phyloP scores from a whole-genome alignment of 2,329 filamentous ascomycete genomes.

The Pseudogymnoascus pannorum region DNA sequence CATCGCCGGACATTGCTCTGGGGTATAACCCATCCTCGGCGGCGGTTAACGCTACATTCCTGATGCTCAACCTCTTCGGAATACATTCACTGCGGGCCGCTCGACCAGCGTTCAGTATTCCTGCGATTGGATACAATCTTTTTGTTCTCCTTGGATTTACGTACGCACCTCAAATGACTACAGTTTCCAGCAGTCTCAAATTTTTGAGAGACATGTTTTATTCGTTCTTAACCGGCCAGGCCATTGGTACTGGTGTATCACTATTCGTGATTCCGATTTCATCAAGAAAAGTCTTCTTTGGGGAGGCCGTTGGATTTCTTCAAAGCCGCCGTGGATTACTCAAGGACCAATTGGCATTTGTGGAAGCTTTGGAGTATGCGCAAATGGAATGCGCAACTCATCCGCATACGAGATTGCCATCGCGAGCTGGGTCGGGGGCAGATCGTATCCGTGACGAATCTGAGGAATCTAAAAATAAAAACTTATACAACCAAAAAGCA shows the following conservation, averaged over 20 bases:
- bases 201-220: constrained; percentile 52
- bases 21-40: constrained; percentile 64
- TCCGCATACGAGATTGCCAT: constrained; percentile 24
- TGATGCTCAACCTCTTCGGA: constrained; percentile 60
- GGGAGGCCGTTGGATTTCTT: constrained; percentile 51
- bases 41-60: constrained; percentile 59
- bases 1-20: constrained; percentile 24
- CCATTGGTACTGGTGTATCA: constrained; percentile 51
- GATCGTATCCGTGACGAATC: background rate
- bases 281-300: constrained; percentile 54
- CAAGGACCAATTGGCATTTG: constrained; percentile 51
- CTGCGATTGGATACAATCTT: constrained; percentile 63
- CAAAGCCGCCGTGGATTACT: constrained; percentile 48
- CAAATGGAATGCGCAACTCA: constrained; percentile 44
- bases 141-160: constrained; percentile 55
- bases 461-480: background rate
- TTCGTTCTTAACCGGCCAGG: constrained; percentile 40
- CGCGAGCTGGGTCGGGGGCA: background rate
- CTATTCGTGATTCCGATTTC: constrained; percentile 59
- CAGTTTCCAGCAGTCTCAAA: constrained; percentile 41
- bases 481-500: constrained; percentile 5
- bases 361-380: constrained; percentile 31
- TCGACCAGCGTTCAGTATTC: constrained; percentile 57
- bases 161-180: constrained; percentile 51
- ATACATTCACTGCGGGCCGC: constrained; percentile 58